Conservation (phyloP, 176 grass and related monocot genomes). For the Luzula sylvatica region DNA sequence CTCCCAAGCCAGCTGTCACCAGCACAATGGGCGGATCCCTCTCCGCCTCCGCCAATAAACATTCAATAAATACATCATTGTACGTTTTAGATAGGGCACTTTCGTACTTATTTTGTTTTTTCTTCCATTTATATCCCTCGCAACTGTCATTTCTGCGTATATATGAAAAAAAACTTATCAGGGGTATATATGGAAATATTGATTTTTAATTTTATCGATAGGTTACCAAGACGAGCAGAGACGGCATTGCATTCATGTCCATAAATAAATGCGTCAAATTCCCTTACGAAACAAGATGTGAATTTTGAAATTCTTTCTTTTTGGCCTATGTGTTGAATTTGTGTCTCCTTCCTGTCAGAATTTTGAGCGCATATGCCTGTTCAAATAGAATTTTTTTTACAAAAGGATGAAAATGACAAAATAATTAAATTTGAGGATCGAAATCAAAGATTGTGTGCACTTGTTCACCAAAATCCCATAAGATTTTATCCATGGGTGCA, state of each 20-base stretch:
- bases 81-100: slow-evolving; percentile 54
- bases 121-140: slow-evolving; percentile 62
- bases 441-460: slow-evolving; percentile 4
- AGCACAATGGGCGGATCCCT: slow-evolving; percentile 49
- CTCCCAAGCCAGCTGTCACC: slow-evolving; percentile 56
- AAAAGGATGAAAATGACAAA: not conserved
- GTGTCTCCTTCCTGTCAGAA: slow-evolving; percentile 59
- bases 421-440: not conserved
- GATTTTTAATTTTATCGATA: not conserved
- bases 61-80: slow-evolving; percentile 38
- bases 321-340: slow-evolving; percentile 54
- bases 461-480: slow-evolving; percentile 80
- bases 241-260: slow-evolving; percentile 77
- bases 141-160: slow-evolving; percentile 67
- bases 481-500: slow-evolving; percentile 68
- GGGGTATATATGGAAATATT: slow-evolving; percentile 9
- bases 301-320: slow-evolving; percentile 61
- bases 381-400: not conserved
- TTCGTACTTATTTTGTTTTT: slow-evolving; percentile 53
- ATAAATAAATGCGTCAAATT: slow-evolving; percentile 66
- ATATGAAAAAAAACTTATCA: not conserved
- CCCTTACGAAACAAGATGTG: slow-evolving; percentile 59
- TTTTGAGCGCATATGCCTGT: slow-evolving; percentile 78
- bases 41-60: slow-evolving; percentile 59
- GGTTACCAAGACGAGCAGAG: slow-evolving; percentile 56